Percentiles rank a stretch among this genome's conserved stretches.
Conservation (phyloP, 2,329 filamentous ascomycete genomes). For the Ophiostoma perfectum region DNA sequence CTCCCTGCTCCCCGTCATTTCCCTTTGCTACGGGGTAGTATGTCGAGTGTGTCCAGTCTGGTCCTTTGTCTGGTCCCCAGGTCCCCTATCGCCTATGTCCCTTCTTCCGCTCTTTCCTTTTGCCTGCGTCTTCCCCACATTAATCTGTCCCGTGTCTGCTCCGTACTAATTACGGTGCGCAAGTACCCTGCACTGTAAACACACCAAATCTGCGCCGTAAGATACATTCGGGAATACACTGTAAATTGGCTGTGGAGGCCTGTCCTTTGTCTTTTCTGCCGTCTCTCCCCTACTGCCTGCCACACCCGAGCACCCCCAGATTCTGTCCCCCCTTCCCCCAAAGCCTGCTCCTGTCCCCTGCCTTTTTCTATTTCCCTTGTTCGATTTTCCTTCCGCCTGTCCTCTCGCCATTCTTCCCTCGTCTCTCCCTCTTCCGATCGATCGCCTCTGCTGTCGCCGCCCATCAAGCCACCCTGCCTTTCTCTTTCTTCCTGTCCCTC, state of each 20-base stretch:
- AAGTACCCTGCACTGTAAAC: background rate
- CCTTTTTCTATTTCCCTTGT: background rate
- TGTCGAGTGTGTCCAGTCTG: background rate
- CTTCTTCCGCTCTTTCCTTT: background rate
- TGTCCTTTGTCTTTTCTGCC: too few relatives aligned
- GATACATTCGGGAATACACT: too few relatives aligned
- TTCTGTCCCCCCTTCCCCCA: background rate
- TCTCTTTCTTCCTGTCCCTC: background rate
- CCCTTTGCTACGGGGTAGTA: background rate
- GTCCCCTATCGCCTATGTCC: background rate
- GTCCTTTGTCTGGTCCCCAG: background rate
- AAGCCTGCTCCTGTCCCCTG: background rate
- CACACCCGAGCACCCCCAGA: background rate
- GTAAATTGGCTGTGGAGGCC: constrained; percentile 2
- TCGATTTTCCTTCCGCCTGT: background rate
- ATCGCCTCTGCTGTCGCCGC: background rate
- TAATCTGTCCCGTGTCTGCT: background rate
- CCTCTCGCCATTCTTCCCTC: background rate
- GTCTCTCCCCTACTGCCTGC: background rate
- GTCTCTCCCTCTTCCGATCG: background rate
- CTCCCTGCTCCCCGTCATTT: constrained; percentile 4
- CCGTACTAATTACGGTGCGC: background rate
- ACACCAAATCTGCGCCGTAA: too few relatives aligned
- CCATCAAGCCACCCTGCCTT: background rate
- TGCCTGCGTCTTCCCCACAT: background rate